Evolutionary conservation across 1,139 yeast species (phyloP), one percentile per base, ranked within the genome.

Genomic region (Geotrichum reessii): DNA sequence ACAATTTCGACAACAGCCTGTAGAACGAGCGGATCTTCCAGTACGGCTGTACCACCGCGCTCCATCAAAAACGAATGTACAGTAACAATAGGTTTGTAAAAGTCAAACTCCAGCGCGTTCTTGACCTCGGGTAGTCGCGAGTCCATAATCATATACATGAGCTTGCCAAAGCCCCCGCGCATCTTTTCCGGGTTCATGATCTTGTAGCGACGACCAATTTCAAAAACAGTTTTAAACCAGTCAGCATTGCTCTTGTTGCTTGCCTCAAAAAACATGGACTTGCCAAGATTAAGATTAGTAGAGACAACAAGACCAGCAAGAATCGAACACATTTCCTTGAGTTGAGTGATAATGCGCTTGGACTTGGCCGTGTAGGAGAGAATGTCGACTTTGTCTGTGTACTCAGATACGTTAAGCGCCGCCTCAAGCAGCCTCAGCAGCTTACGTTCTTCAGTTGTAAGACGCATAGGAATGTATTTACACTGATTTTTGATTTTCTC

Each of bases 121-220:
- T 78, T 79, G 60, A 86, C 81, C 64, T 86, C 89, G 0, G 88
- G 86, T 50, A 85, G 71, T 55, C 87, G 74, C 1, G 92, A 86
- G 68, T 86, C 92, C 91, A 86, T 86, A 50, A 86, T 83, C 86
- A 86, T 86, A 69, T 85, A 86, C 74, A 87, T 84, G 60, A 86
- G 73, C 67, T 86, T 85, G 51, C 92, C 92, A 69, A 83, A 86
- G 1, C 84, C 82, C 64, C 83, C 86, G 60, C 89, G 77, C 87
- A 86, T 83, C 65, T 82, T 78, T 64, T 86, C 90, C 0, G 92
- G 92, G 67, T 86, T 86, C 90, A 86, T 84, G 64, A 86, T 82
- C 67, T 86, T 86, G 72, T 86, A 86, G 54, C 92, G 77, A 64
- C 92, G 77, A 28, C 92, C 92, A 62, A 86, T 81, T 70, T 86